These are phyloP conservation scores for Haemoproteus tartakovskyi DNA, from an alignment of 169 alveolate genomes.

Conservation along the genomic window DNA sequence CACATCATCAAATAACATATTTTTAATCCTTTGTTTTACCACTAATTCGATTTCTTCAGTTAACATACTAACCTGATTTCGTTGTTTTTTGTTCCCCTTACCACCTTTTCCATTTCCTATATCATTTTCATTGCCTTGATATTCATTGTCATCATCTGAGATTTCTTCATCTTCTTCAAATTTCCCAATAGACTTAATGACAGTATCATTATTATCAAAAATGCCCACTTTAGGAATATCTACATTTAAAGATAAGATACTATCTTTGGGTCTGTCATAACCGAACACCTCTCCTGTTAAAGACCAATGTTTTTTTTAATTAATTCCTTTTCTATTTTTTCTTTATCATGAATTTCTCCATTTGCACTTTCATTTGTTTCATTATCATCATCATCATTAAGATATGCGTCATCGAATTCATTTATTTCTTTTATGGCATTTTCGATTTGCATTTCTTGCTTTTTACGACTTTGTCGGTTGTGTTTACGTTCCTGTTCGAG, in stretches of 20 bases:
- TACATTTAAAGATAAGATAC: conserved; percentile 76
- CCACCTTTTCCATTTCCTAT: conserved; percentile 3
- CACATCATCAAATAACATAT: conserved; percentile 79
- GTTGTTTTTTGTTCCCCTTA: neutral
- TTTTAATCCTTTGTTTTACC: conserved; percentile 75
- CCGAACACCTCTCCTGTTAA: conserved; percentile 82
- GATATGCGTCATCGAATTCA: neutral
- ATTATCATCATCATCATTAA: neutral
- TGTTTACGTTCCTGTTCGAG: too few relatives aligned
- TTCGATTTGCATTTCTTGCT: too few relatives aligned
- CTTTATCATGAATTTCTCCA: too few relatives aligned
- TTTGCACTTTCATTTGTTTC: neutral
- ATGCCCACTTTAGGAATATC: conserved; percentile 75
- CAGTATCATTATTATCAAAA: conserved; percentile 29
- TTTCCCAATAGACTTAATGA: conserved; percentile 25
- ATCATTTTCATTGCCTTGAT: neutral
- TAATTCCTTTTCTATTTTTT: conserved; percentile 74
- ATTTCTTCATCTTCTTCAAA: conserved; percentile 13
- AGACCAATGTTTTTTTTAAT: conserved; percentile 82
- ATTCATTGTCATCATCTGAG: conserved; percentile 44
- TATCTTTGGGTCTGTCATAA: conserved; percentile 79
- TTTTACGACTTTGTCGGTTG: too few relatives aligned
- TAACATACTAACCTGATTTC: too few relatives aligned
- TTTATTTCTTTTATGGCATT: too few relatives aligned
- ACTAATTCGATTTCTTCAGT: conserved; percentile 70